Evolutionary conservation across 805 yeast genomes (phyloP).

Genomic region (Zygosaccharomyces pseudorouxii): DNA sequence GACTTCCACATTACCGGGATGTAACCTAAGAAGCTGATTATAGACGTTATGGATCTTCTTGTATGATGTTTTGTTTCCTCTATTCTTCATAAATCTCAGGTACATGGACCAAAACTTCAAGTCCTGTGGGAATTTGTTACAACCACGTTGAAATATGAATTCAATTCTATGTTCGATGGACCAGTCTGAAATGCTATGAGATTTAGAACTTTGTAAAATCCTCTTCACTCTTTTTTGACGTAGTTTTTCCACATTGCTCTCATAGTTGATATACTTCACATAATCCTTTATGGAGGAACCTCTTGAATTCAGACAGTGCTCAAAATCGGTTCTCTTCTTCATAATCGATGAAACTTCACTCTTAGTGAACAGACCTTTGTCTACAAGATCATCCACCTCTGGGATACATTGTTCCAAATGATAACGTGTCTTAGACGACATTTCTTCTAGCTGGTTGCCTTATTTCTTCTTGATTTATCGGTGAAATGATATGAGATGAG

Average conservation of each 20-base stretch:
- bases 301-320: conserved; percentile 80
- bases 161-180: conserved; percentile 77
- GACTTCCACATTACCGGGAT: conserved; percentile 84
- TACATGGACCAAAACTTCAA: conserved; percentile 74
- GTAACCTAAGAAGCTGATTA: conserved; percentile 72
- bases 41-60: conserved; percentile 72
- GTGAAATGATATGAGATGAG: conserved; percentile 12
- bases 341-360: conserved; percentile 78
- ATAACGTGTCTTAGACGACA: conserved; percentile 55
- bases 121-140: conserved; percentile 73
- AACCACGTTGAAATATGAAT: conserved; percentile 79
- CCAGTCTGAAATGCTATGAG: conserved; percentile 78
- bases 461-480: not conserved
- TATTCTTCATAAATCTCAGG: conserved; percentile 59
- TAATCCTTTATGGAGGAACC: conserved; percentile 77
- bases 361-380: conserved; percentile 75
- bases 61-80: conserved; percentile 51
- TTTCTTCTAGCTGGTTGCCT: conserved; percentile 11
- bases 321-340: conserved; percentile 93
- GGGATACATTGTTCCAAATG: conserved; percentile 72
- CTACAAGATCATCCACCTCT: conserved; percentile 82
- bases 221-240: conserved; percentile 68
- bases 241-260: conserved; percentile 69
- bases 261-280: conserved; percentile 73
- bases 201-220: conserved; percentile 48